Evolutionary conservation across 768 basidiomycete genomes (phyloP).

Genomic region (Plicaturopsis crispa): DNA sequence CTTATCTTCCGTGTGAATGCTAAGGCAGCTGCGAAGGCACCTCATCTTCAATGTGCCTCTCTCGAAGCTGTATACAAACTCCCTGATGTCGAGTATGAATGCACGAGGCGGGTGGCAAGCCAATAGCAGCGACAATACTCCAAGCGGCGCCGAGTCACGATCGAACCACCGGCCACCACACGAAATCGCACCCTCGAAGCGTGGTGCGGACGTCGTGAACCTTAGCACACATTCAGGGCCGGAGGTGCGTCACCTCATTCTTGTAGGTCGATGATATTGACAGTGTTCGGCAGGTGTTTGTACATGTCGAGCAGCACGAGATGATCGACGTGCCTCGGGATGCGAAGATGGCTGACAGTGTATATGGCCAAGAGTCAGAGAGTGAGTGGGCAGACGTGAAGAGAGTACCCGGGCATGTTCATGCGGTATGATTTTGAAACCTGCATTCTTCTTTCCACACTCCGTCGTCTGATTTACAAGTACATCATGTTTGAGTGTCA

Average conservation of each 20-base stretch:
- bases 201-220: background rate
- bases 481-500: too few relatives aligned
- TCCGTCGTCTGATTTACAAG: too few relatives aligned
- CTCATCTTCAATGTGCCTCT: constrained; percentile 30
- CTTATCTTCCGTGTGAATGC: background rate
- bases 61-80: constrained; percentile 33
- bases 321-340: constrained; percentile 20
- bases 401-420: too few relatives aligned
- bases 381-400: too few relatives aligned
- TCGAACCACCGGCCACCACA: background rate
- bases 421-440: too few relatives aligned
- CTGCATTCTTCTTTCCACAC: too few relatives aligned
- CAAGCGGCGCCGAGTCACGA: background rate
- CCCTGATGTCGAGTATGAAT: constrained; percentile 31
- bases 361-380: too few relatives aligned
- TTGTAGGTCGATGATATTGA: background rate
- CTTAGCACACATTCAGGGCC: background rate
- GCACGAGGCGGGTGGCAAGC: constrained; percentile 23
- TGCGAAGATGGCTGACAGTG: too few relatives aligned
- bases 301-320: constrained; percentile 25
- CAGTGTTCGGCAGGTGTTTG: constrained; percentile 8
- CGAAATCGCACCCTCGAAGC: background rate
- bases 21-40: constrained; percentile 16
- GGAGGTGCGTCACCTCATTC: background rate
- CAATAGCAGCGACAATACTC: constrained; percentile 1